Conservation (phyloP, 352 stramenopile genomes). For the Hyphochytrium catenoides region DNA sequence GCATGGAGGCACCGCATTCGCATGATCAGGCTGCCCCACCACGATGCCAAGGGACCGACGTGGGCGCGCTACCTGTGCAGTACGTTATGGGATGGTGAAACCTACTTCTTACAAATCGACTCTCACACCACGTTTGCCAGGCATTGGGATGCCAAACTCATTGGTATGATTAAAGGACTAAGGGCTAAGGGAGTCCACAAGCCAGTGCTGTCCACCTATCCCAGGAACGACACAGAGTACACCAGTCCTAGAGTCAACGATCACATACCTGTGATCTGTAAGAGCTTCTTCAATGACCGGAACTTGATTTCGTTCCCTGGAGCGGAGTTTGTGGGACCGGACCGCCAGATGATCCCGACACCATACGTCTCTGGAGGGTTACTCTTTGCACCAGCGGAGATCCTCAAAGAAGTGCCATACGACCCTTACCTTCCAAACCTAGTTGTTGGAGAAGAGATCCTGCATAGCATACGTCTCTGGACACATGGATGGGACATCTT, state of each 20-base stretch:
- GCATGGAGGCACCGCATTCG: constrained; percentile 18
- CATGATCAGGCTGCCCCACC: constrained; percentile 27
- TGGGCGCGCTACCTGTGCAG: constrained; percentile 55
- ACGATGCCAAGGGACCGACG: constrained; percentile 60
- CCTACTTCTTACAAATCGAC: constrained; percentile 81
- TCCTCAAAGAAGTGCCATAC: constrained; percentile 49
- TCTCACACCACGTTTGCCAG: constrained; percentile 55
- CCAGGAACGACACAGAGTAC: constrained; percentile 35
- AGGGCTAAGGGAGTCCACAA: constrained; percentile 27
- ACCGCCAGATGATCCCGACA: too few relatives aligned
- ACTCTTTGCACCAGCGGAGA: constrained; percentile 22
- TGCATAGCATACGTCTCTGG: constrained; percentile 67
- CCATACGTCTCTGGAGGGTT: constrained; percentile 39
- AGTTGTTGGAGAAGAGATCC: constrained; percentile 81
- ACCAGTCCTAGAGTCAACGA: too few relatives aligned
- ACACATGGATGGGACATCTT: constrained; percentile 73
- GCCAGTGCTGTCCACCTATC: constrained; percentile 76
- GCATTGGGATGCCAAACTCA: constrained; percentile 70
- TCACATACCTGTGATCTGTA: too few relatives aligned
- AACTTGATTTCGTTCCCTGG: too few relatives aligned
- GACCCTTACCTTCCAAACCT: constrained; percentile 51
- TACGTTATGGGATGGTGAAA: constrained; percentile 44
- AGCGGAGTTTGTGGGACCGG: too few relatives aligned
- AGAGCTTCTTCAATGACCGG: too few relatives aligned
- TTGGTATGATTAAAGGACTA: too few relatives aligned